A percentile compares a stretch with the other conserved stretches of the same genome.
Conservation (phyloP, 176 grass and related monocot species). For the Leersia perrieri region DNA sequence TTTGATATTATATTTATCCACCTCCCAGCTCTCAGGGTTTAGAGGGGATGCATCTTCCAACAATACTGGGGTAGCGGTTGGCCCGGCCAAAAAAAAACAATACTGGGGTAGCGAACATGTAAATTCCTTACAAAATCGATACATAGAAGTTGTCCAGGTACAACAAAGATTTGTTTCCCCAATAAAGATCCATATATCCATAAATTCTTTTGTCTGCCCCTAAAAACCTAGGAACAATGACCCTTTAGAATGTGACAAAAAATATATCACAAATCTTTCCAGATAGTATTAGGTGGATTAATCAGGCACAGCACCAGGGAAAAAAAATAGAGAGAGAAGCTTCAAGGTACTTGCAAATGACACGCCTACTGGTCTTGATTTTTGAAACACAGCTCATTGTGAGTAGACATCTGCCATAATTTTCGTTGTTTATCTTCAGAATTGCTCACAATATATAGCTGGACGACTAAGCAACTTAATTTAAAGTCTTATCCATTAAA, state of each 20-base stretch:
- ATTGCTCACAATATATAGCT: background rate
- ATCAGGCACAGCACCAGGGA: constrained; percentile 12
- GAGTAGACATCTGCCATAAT: background rate
- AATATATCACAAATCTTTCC: background rate
- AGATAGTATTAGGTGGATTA: background rate
- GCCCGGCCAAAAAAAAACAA: too few relatives aligned
- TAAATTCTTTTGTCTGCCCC: background rate
- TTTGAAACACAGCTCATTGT: constrained; percentile 31
- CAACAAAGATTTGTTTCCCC: background rate
- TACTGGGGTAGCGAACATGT: background rate
- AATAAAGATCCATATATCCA: background rate
- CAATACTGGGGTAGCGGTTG: background rate
- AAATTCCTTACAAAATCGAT: background rate
- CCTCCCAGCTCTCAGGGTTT: background rate
- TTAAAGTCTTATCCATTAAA: background rate
- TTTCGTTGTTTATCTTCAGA: constrained; percentile 10
- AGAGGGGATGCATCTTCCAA: background rate
- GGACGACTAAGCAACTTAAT: background rate
- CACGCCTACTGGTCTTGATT: constrained; percentile 16
- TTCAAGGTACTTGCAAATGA: constrained; percentile 41
- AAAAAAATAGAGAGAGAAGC: constrained; percentile 11
- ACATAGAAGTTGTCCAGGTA: background rate
- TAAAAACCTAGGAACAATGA: background rate
- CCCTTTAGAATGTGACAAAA: background rate
- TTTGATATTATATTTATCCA: background rate